Evolutionary conservation across 2,329 filamentous ascomycete species (phyloP).

Genomic region (Hypoxylon rubiginosum): DNA sequence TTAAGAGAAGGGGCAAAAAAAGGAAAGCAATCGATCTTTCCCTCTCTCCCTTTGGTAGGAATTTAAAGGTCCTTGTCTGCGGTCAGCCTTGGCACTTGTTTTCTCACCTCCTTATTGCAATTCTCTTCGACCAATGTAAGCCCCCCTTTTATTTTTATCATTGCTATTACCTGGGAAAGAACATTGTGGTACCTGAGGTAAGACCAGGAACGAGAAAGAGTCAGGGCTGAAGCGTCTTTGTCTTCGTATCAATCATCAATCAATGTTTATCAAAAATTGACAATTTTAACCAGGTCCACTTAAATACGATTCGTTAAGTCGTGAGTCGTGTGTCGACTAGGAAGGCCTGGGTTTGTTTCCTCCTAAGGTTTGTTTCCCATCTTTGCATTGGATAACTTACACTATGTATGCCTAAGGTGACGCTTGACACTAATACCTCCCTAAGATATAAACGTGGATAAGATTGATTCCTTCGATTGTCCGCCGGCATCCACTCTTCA

Average conservation of each 20-base stretch:
- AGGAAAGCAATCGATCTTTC: background rate
- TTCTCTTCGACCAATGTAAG: slow-evolving; percentile 28
- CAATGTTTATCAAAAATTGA: slow-evolving; percentile 29
- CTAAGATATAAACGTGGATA: slow-evolving; percentile 14
- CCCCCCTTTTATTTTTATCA: slow-evolving; percentile 25
- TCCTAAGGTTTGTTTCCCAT: background rate
- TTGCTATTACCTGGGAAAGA: background rate
- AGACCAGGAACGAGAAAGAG: slow-evolving; percentile 3
- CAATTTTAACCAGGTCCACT: slow-evolving; percentile 33
- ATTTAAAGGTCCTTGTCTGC: slow-evolving; percentile 12
- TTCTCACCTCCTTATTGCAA: slow-evolving; percentile 2
- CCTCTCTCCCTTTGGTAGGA: slow-evolving; percentile 10
- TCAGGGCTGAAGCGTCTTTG: slow-evolving; percentile 8
- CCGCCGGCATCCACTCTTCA: slow-evolving; percentile 10
- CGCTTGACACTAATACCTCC: slow-evolving; percentile 3
- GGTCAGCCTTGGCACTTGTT: slow-evolving; percentile 28
- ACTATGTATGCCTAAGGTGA: background rate
- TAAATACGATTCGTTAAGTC: slow-evolving; percentile 24
- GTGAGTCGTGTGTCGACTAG: background rate
- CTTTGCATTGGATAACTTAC: background rate
- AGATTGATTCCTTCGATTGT: slow-evolving; percentile 7
- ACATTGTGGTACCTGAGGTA: too few relatives aligned
- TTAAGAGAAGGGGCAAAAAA: slow-evolving; percentile 3
- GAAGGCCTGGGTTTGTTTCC: background rate
- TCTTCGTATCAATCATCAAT: slow-evolving; percentile 22